Evolutionary conservation across 768 basidiomycete species (phyloP).

Genomic region (Mycena alexandri): DNA sequence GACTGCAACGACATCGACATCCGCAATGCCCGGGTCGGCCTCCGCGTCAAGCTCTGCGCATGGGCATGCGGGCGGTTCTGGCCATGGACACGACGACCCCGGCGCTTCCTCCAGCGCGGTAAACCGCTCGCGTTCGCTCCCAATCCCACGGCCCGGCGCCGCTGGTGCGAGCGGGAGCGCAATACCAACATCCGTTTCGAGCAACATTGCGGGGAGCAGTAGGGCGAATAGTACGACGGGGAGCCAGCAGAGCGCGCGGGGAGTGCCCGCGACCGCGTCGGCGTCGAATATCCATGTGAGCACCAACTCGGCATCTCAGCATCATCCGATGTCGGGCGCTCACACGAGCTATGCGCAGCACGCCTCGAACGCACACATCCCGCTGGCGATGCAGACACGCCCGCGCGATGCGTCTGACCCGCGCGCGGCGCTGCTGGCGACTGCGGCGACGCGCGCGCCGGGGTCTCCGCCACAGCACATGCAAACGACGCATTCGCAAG

Average conservation of each 20-base stretch:
- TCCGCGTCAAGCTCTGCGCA: neutral
- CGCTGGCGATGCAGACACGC: slow-evolving; percentile 35
- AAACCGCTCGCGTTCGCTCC: slow-evolving; percentile 15
- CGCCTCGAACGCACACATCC: slow-evolving; percentile 32
- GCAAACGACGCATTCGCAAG: neutral
- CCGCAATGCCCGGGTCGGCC: neutral
- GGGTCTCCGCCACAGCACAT: slow-evolving; percentile 31
- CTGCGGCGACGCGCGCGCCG: slow-evolving; percentile 29
- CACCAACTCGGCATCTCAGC: too few relatives aligned
- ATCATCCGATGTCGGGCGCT: too few relatives aligned
- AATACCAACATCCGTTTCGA: too few relatives aligned
- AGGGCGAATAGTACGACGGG: too few relatives aligned
- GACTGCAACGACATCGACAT: neutral
- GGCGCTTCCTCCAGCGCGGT: neutral
- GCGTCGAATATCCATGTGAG: too few relatives aligned
- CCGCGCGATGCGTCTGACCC: slow-evolving; percentile 32
- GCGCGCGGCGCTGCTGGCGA: slow-evolving; percentile 22
- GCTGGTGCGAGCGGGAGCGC: neutral
- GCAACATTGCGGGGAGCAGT: too few relatives aligned
- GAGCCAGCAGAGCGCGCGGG: too few relatives aligned
- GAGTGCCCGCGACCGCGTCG: too few relatives aligned
- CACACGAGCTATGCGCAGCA: too few relatives aligned
- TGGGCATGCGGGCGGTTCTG: neutral
- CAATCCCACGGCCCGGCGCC: neutral
- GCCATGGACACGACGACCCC: neutral